Conservation (phyloP, 306 rosid genomes). For the Malus fusca region DNA sequence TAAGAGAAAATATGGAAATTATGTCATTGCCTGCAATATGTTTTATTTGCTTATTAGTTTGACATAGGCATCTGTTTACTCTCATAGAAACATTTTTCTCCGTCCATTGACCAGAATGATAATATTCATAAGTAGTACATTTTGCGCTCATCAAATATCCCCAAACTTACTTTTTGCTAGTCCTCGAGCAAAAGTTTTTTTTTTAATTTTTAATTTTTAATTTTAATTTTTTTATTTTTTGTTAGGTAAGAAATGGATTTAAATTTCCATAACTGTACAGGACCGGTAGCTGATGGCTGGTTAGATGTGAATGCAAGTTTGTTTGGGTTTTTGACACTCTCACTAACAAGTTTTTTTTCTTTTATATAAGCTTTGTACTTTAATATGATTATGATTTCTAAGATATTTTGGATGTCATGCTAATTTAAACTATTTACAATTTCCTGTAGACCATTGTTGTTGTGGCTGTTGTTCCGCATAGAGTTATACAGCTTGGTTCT, state of each 20-base stretch:
- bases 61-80: background rate
- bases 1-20: background rate
- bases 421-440: slow-evolving; percentile 9
- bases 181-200: no score
- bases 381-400: background rate
- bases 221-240: no score
- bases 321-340: background rate
- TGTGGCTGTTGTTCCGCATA: slow-evolving; percentile 73
- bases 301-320: background rate
- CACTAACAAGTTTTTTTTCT: background rate
- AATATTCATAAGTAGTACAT: background rate
- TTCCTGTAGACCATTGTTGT: slow-evolving; percentile 67
- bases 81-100: background rate
- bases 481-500: slow-evolving; percentile 94
- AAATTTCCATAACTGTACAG: background rate
- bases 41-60: background rate
- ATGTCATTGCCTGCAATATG: background rate
- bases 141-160: no score
- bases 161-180: no score
- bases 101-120: background rate
- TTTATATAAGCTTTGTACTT: background rate
- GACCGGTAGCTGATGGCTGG: background rate
- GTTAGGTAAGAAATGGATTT: background rate
- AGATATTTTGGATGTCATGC: background rate
- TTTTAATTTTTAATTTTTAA: no score